phyloP scores from a whole-genome alignment of 768 basidiomycete genomes.

The Serpula lacrymans region DNA sequence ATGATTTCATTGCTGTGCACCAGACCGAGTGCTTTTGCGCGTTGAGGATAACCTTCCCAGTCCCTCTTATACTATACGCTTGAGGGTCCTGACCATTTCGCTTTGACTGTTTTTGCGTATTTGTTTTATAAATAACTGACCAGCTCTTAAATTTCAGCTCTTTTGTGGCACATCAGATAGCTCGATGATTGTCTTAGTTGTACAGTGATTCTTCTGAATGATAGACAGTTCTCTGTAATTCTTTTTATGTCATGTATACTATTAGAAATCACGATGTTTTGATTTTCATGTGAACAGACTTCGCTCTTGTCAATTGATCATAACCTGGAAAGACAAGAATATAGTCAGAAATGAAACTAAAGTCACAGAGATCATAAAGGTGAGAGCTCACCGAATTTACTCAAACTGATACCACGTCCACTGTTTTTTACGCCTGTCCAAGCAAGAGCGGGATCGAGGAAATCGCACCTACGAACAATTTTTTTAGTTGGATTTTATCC shows the following conservation, averaged over 20 bases:
- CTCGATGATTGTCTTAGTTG: not conserved
- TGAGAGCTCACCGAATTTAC: constrained; percentile 85
- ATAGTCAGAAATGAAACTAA: not conserved
- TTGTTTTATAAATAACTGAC: constrained; percentile 3
- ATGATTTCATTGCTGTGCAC: constrained; percentile 36
- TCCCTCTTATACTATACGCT: constrained; percentile 31
- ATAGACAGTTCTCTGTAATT: no score
- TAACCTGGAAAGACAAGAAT: constrained; percentile 52
- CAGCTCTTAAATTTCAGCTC: not conserved
- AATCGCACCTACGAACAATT: constrained; percentile 65
- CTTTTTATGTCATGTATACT: not conserved
- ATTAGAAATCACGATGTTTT: constrained; percentile 36
- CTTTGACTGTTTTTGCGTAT: not conserved
- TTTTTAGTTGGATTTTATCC: no score
- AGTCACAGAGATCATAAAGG: not conserved
- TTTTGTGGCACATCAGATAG: not conserved
- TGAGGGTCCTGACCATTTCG: constrained; percentile 27
- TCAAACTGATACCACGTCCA: constrained; percentile 87
- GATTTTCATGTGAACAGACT: constrained; percentile 82
- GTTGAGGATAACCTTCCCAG: constrained; percentile 30
- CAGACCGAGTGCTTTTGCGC: constrained; percentile 30
- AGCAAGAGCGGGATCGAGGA: constrained; percentile 85
- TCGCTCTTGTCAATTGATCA: constrained; percentile 79
- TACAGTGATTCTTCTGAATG: no score
- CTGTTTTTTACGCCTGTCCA: constrained; percentile 97